A percentile compares a stretch with the other conserved stretches of the same genome.
Evolutionary conservation across 148 eudicot genomes (phyloP).

Genomic region (Vaccinium myrtillus): DNA sequence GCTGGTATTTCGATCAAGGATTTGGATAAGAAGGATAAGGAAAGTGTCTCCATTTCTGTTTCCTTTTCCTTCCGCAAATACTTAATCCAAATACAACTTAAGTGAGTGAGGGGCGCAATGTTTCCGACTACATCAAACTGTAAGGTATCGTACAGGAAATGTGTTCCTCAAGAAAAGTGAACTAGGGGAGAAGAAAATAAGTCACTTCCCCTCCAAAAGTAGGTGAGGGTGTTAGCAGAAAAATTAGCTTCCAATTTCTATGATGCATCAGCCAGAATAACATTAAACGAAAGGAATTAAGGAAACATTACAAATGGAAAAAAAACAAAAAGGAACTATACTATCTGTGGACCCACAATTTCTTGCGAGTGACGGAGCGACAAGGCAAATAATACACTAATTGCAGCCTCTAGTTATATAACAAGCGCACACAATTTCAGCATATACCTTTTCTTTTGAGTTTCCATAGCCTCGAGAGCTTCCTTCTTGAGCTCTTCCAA

Average conservation of each 20-base stretch:
- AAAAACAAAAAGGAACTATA: neutral
- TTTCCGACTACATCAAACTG: neutral
- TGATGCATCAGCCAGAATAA: neutral
- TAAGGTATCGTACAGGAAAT: neutral
- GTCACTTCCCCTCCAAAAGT: neutral
- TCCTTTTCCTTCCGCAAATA: neutral
- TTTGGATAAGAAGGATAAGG: neutral
- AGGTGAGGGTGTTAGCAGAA: neutral
- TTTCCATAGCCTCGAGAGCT: slow-evolving; percentile 80
- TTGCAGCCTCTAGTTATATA: neutral
- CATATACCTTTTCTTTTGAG: slow-evolving; percentile 82
- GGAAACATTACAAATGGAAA: neutral
- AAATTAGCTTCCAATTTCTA: neutral
- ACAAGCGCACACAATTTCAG: neutral
- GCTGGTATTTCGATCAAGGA: neutral
- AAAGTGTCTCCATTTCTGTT: neutral
- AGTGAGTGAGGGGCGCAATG: neutral
- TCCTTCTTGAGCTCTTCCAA: slow-evolving; percentile 92
- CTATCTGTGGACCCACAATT: neutral
- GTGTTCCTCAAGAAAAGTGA: neutral
- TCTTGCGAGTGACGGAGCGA: neutral
- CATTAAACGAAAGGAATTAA: neutral
- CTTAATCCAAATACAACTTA: neutral
- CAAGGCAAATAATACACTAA: neutral
- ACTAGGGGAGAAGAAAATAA: neutral